phyloP scores from a whole-genome alignment of 306 rosid species.

The Myrica gale region DNA sequence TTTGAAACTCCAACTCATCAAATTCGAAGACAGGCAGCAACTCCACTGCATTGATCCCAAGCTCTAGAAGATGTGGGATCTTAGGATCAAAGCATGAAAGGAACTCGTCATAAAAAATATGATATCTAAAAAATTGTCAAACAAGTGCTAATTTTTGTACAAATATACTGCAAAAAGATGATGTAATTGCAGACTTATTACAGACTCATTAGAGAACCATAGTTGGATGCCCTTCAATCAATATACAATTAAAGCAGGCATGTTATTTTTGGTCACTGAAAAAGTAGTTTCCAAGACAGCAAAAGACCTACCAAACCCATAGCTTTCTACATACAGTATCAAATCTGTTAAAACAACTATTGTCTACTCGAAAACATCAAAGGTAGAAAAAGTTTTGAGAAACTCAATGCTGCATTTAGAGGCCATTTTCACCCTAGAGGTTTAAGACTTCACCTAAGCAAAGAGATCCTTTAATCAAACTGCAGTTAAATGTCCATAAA shows the following conservation, averaged over 20 bases:
- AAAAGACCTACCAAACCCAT: background rate
- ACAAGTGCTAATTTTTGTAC: background rate
- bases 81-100: slow-evolving; percentile 31
- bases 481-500: background rate
- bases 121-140: background rate
- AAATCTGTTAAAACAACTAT: background rate
- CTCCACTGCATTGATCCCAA: slow-evolving; percentile 92
- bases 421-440: background rate
- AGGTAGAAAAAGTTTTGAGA: too few species aligned
- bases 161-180: slow-evolving; percentile 4
- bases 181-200: background rate
- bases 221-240: background rate
- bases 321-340: background rate
- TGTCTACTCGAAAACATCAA: background rate
- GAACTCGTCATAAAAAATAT: slow-evolving; percentile 12
- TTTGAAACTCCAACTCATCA: slow-evolving; percentile 89
- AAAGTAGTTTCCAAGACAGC: background rate
- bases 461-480: background rate
- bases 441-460: background rate
- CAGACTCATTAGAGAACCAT: slow-evolving; percentile 10
- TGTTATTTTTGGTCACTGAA: background rate
- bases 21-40: slow-evolving; percentile 87
- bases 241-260: slow-evolving; percentile 10
- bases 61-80: slow-evolving; percentile 97
- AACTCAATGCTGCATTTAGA: background rate